Evolutionary conservation across 2,329 filamentous ascomycete species (phyloP), one percentile per base, ranked within the genome.

Genomic region (Diaporthe longicolla): DNA sequence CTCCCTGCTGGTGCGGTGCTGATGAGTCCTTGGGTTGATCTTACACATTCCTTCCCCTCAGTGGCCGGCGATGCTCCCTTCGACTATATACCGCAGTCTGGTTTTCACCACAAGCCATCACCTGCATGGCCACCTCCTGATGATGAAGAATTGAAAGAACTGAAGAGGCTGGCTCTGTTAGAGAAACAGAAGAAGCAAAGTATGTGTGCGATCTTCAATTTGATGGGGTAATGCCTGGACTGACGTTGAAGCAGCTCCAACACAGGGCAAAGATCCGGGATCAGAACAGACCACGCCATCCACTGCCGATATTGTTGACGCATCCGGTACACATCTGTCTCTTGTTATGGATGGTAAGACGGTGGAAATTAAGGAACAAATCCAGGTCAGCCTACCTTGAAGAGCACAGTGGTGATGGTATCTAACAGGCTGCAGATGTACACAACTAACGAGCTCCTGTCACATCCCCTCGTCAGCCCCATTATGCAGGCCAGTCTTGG

Each of bases 21-120:
- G 54, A 94, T 98, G 69, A 98, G 95, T 66, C 97, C 97, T 0
- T 99, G 97, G 97, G 95, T 96, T 11, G 97, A 99, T 81, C 85
- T 98, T 70, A 97, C 95, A 0, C 96, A 98, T 81, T 98, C 95
- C 0, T 98, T 98, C 77, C 97, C 97, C 0, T 98, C 95, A 77
- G 89, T 98, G n/a, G 89, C 90, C 2, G 89, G 87, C 7, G 90
- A 95, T 54, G 91, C 90, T 66, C 89, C 90, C 0, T 83, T 94
- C 68, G 97, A 99, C 81, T 98, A 98, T 78, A 96, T 99, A 45
- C 97, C 97, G 6, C 85, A 92, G 0, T 89, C 93, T 77, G 97
- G 97, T 0, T 98, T 99, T 79, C 92, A 97, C 77, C 95, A 98
- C 78, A 95, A 93, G 78, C 97, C 96, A 0, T 98, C 95, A 0